Evolutionary conservation across 2,329 filamentous ascomycete genomes (phyloP), one percentile per base, ranked within the genome.

Genomic region (Saccharata proteae): DNA sequence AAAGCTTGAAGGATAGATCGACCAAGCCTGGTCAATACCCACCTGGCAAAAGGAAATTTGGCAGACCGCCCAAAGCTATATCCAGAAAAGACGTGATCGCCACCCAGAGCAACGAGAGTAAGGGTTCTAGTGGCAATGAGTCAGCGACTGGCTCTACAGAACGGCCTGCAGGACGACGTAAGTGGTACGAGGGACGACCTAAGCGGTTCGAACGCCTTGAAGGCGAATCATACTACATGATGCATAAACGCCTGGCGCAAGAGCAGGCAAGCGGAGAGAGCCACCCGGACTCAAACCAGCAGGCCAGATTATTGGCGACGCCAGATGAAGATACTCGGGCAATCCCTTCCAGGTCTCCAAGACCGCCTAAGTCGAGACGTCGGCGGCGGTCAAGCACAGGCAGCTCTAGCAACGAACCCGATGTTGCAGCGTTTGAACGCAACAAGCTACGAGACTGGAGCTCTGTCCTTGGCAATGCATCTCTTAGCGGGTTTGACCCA

Each of bases 391-490:
- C 19, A 21, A 21, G n/a, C 19, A 21, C 19, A 7, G 19, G 7
- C n/a, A n/a, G n/a, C n/a, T n/a, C n/a, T n/a, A n/a, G n/a, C n/a
- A n/a, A n/a, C n/a, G n/a, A n/a, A n/a, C n/a, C n/a, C n/a, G n/a
- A n/a, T n/a, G n/a, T n/a, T n/a, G n/a, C n/a, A n/a, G 19, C 19
- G n/a, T 21, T 21, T 21, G 19, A 21, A 21, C 7, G n/a, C 31
- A 24, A 6, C 37, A 28, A 27, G 10, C 58, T 74, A 9, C 69
- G 80, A 14, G 80, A 92, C 57, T 96, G 88, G 88, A 80, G 75
- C 42, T 82, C 93, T 42, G 70, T 94, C 2, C 58, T 94, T 16
- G 81, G 81, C 1, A 66, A 84, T 1, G 88, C 88, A 3, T 69
- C 81, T 0, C 58, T 92, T 29, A 71, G 71, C 2, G 83, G 80